Percentiles rank a stretch among this genome's conserved stretches.
Evolutionary conservation across 352 stramenopile genomes (phyloP).

Genomic region (Thraustochytrium sp.): DNA sequence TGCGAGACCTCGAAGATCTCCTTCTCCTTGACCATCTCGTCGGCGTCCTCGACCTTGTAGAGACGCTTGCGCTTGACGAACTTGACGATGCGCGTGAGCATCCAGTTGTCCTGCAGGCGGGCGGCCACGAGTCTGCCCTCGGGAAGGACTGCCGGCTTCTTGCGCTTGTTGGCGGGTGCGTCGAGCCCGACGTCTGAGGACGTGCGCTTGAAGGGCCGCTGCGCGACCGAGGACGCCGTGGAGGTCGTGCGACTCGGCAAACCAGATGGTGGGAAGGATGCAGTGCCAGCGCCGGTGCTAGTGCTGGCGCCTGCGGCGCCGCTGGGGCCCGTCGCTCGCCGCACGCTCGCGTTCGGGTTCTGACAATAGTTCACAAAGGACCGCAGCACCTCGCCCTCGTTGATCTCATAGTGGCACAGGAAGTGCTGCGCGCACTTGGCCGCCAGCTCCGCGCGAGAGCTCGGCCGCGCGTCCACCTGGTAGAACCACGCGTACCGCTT

Average conservation of each 20-base stretch:
- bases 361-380: conserved; percentile 5
- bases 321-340: neutral
- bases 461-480: neutral
- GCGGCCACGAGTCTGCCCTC: conserved; percentile 6
- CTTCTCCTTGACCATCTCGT: conserved; percentile 31
- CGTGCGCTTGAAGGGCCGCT: neutral
- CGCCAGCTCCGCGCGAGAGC: neutral
- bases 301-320: too few relatives aligned
- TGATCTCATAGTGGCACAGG: neutral
- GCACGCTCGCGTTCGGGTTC: conserved; percentile 14
- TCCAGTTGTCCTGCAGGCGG: conserved; percentile 41
- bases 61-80: conserved; percentile 18
- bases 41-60: conserved; percentile 31
- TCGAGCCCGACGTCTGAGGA: neutral
- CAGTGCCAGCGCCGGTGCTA: too few relatives aligned
- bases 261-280: too few relatives aligned
- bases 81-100: neutral
- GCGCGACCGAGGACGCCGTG: neutral
- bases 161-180: neutral
- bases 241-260: neutral
- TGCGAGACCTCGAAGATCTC: conserved; percentile 2
- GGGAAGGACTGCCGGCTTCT: neutral
- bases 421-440: conserved; percentile 17
- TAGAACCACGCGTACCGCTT: conserved; percentile 40
- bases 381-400: conserved; percentile 24